A percentile compares a stretch with the other conserved stretches of the same genome.
Conservation (phyloP, 1,139 yeast genomes). For the Debaryomyces sp. region DNA sequence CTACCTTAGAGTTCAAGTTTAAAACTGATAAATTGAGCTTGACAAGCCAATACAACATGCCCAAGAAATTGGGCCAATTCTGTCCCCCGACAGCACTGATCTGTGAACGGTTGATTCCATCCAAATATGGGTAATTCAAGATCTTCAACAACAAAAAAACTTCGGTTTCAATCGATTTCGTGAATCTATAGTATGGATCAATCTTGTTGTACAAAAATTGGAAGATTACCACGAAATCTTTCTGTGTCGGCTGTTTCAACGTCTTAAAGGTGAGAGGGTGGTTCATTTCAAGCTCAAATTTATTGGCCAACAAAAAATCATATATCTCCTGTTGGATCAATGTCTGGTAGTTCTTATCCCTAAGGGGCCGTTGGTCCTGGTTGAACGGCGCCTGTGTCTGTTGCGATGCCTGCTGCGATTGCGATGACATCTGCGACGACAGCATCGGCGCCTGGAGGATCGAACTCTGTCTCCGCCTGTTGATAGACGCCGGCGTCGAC, state of each 20-base stretch:
- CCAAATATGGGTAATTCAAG: constrained; percentile 79
- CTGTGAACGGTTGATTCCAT: constrained; percentile 78
- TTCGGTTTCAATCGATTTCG: constrained; percentile 73
- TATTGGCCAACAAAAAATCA: constrained; percentile 62
- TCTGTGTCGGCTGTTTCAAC: constrained; percentile 80
- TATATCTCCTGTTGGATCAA: constrained; percentile 66
- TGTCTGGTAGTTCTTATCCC: constrained; percentile 70
- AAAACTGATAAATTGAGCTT: constrained; percentile 55
- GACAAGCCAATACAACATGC: constrained; percentile 80
- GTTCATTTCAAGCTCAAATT: constrained; percentile 74
- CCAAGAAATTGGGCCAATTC: constrained; percentile 84
- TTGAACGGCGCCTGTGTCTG: constrained; percentile 11
- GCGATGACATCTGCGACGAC: constrained; percentile 22
- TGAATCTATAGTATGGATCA: constrained; percentile 79
- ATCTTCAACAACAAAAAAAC: constrained; percentile 67
- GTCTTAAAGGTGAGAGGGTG: constrained; percentile 69
- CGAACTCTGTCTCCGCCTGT: constrained; percentile 36
- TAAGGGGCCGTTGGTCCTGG: constrained; percentile 73
- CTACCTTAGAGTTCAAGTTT: constrained; percentile 32
- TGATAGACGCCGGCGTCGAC: constrained; percentile 43
- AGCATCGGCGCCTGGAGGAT: constrained; percentile 15
- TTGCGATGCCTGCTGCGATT: constrained; percentile 15
- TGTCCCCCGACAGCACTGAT: constrained; percentile 92
- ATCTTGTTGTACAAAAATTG: constrained; percentile 75
- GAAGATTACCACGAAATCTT: constrained; percentile 77